These are phyloP conservation scores for Tetracentron sinense DNA, from an alignment of 164 flowering plant species.

Conservation along the genomic window DNA sequence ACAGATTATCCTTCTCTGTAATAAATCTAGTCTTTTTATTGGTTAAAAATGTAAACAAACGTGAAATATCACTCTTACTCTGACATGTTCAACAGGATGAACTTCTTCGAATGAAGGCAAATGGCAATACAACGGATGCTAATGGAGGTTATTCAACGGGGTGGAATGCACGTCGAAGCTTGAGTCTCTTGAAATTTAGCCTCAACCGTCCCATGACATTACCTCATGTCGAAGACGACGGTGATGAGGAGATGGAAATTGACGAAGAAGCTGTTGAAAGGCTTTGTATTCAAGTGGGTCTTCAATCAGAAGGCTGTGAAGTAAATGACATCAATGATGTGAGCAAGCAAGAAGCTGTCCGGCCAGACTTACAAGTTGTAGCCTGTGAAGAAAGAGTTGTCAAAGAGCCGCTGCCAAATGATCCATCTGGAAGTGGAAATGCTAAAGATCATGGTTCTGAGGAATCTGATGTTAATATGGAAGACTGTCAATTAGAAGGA, in stretches of 20 bases:
- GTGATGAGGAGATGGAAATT: constrained; percentile 97
- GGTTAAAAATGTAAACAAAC: not conserved
- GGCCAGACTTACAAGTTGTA: constrained; percentile 12
- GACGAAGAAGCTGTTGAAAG: constrained; percentile 75
- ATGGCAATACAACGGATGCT: constrained; percentile 37
- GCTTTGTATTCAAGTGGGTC: constrained; percentile 35
- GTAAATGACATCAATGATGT: constrained; percentile 7
- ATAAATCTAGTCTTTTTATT: not conserved
- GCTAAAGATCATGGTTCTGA: constrained; percentile 24
- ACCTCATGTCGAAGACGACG: constrained; percentile 70
- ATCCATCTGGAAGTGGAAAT: constrained; percentile 8
- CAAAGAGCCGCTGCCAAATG: constrained; percentile 5
- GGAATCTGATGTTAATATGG: constrained; percentile 66
- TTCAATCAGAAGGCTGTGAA: constrained; percentile 21
- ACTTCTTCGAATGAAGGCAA: constrained; percentile 69
- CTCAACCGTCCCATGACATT: constrained; percentile 63
- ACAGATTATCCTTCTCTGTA: not conserved
- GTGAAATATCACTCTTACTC: constrained; percentile 1
- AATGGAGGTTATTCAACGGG: constrained; percentile 61
- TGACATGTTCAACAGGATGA: constrained; percentile 61
- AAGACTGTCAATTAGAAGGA: constrained; percentile 33
- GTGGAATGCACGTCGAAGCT: constrained; percentile 91
- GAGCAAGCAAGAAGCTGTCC: constrained; percentile 8
- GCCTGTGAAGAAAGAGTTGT: constrained; percentile 3
- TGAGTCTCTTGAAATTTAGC: constrained; percentile 72